A percentile compares a stretch with the other conserved stretches of the same genome.
Evolutionary conservation across 176 grass and related monocot species (phyloP).

Genomic region (Musa acuminata): DNA sequence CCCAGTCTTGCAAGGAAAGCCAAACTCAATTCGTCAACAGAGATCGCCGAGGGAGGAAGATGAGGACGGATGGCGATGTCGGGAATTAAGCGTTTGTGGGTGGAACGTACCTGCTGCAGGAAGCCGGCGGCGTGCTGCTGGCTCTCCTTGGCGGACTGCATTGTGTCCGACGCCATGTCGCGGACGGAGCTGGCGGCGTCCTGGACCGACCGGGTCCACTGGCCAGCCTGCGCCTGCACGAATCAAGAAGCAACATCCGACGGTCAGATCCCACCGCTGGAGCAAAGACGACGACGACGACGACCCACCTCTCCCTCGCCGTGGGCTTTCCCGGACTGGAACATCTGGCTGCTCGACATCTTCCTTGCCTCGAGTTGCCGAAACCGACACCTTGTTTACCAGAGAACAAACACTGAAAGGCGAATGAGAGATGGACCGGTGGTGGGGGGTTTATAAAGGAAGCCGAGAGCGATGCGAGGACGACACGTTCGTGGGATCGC

Average conservation of each 20-base stretch:
- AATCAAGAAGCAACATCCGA: conserved; percentile 4
- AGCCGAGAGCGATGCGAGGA: too few species aligned
- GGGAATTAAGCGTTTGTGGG: too few species aligned
- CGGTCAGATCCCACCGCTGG: not conserved
- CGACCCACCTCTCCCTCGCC: conserved; percentile 15
- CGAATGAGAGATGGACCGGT: too few species aligned
- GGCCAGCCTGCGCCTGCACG: conserved; percentile 17
- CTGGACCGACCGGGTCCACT: conserved; percentile 19
- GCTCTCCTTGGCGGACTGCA: conserved; percentile 6
- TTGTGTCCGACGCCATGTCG: not conserved
- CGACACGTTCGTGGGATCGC: too few species aligned
- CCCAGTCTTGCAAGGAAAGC: too few species aligned
- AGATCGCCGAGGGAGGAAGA: too few species aligned
- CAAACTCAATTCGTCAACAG: too few species aligned
- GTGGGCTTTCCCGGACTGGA: conserved; percentile 21
- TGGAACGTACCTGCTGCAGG: not conserved
- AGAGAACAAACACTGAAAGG: too few species aligned
- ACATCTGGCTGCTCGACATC: conserved; percentile 17
- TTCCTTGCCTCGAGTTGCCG: not conserved
- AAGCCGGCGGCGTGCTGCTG: conserved; percentile 6
- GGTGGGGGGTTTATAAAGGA: too few species aligned
- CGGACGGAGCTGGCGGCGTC: not conserved
- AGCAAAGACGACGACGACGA: not conserved
- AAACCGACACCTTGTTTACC: too few species aligned
- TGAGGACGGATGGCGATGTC: too few species aligned